A percentile compares a stretch with the other conserved stretches of the same genome.
phyloP scores from a whole-genome alignment of 2,329 filamentous ascomycete genomes.

The Nemania sp. region DNA sequence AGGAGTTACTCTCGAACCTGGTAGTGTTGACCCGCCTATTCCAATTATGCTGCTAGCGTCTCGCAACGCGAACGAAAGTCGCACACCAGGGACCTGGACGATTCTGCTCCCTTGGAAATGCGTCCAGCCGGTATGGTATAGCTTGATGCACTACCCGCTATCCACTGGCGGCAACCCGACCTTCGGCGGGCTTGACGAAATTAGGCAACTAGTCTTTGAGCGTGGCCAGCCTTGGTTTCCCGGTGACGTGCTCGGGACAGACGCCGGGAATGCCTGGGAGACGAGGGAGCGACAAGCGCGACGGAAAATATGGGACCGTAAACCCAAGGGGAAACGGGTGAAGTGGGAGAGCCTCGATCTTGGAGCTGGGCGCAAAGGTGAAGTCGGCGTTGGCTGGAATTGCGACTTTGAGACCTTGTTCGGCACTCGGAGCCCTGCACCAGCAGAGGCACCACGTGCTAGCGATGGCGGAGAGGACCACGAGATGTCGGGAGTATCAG shows the following conservation, averaged over 20 bases:
- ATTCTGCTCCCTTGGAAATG: conserved; percentile 92
- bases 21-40: conserved; percentile 76
- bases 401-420: conserved; percentile 86
- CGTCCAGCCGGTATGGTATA: conserved; percentile 86
- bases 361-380: conserved; percentile 79
- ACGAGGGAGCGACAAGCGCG: conserved; percentile 70
- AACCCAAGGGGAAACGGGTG: conserved; percentile 83
- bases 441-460: conserved; percentile 14
- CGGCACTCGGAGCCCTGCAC: conserved; percentile 46
- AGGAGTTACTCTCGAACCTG: conserved; percentile 70
- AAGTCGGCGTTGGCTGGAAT: conserved; percentile 83
- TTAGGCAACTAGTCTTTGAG: conserved; percentile 85
- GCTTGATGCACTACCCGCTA: conserved; percentile 83
- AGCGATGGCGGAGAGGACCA: conserved; percentile 30
- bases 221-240: conserved; percentile 85
- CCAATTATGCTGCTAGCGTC: conserved; percentile 79
- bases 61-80: conserved; percentile 59
- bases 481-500: conserved; percentile 19
- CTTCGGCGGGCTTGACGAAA: conserved; percentile 85
- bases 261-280: conserved; percentile 84
- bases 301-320: conserved; percentile 76
- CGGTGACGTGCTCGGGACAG: conserved; percentile 82
- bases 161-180: conserved; percentile 83
- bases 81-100: conserved; percentile 79
- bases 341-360: conserved; percentile 81